Evolutionary conservation across 2,329 filamentous ascomycete species (phyloP).

Genomic region (Fusarium abutilonis): DNA sequence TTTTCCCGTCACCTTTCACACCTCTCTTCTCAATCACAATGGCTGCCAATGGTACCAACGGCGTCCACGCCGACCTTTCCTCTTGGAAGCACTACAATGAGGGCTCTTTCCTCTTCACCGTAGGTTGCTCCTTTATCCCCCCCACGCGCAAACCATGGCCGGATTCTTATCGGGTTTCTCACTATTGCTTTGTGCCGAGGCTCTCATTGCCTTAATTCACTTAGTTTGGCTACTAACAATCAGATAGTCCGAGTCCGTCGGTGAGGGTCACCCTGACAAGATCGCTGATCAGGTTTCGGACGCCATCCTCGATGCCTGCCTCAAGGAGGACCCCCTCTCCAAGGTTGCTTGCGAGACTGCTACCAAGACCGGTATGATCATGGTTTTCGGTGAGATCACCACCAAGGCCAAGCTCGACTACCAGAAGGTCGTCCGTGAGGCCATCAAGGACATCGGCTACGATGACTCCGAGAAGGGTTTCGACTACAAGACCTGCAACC

Average conservation of each 20-base stretch:
- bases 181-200: slow-evolving; percentile 11
- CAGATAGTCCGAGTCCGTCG: slow-evolving; percentile 82
- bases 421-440: slow-evolving; percentile 93
- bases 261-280: slow-evolving; percentile 94
- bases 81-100: slow-evolving; percentile 63
- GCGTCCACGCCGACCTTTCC: slow-evolving; percentile 47
- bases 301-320: slow-evolving; percentile 97
- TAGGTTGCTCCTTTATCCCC: slow-evolving; percentile 51
- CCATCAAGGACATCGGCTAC: slow-evolving; percentile 99
- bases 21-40: slow-evolving; percentile 59
- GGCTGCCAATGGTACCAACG: slow-evolving; percentile 58
- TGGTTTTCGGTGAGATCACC: slow-evolving; percentile 99
- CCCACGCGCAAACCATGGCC: background rate
- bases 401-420: slow-evolving; percentile 96
- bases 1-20: slow-evolving; percentile 36
- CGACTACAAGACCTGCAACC: slow-evolving; percentile 99
- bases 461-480: slow-evolving; percentile 97
- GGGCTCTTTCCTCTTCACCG: slow-evolving; percentile 86
- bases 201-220: slow-evolving; percentile 3
- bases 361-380: slow-evolving; percentile 99
- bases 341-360: slow-evolving; percentile 99
- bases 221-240: slow-evolving; percentile 40
- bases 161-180: slow-evolving; percentile 6
- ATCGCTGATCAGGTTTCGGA: slow-evolving; percentile 99
- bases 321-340: slow-evolving; percentile 93